A percentile compares a stretch with the other conserved stretches of the same genome.
Evolutionary conservation across 345 rosid species (phyloP).

Genomic region (Carallia pectinifolia): DNA sequence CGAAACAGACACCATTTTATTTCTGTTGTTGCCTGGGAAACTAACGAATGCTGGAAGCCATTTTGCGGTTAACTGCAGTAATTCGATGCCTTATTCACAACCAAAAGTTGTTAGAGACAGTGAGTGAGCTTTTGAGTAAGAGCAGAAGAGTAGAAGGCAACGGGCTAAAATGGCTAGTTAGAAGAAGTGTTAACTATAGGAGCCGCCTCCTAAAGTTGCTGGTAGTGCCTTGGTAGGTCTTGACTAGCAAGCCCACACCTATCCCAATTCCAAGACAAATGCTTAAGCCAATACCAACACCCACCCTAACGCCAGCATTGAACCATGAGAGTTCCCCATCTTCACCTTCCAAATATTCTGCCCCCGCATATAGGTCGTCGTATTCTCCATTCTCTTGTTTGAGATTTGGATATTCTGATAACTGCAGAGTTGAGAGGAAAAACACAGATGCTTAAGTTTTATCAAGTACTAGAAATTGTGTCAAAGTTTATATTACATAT

Average conservation of each 20-base stretch:
- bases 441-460: slow-evolving; percentile 6
- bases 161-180: background rate
- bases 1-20: slow-evolving; percentile 11
- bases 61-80: slow-evolving; percentile 12
- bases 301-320: slow-evolving; percentile 34
- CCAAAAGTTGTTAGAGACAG: slow-evolving; percentile 11
- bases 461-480: too few species aligned
- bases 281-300: slow-evolving; percentile 31
- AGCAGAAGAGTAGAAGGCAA: background rate
- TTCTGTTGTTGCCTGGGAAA: background rate
- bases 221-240: slow-evolving; percentile 27
- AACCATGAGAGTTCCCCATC: slow-evolving; percentile 35
- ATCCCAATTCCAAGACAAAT: slow-evolving; percentile 31
- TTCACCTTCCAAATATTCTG: slow-evolving; percentile 24
- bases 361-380: slow-evolving; percentile 5
- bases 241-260: slow-evolving; percentile 27
- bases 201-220: slow-evolving; percentile 25
- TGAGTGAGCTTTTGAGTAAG: slow-evolving; percentile 9
- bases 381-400: slow-evolving; percentile 43
- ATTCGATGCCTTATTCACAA: slow-evolving; percentile 13
- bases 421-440: slow-evolving; percentile 26
- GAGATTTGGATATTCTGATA: slow-evolving; percentile 36
- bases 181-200: background rate
- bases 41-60: background rate
- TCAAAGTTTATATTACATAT: too few species aligned